Conservation (phyloP, 1,284 basidiomycete species). For the Sanghuangporus sanghuang region DNA sequence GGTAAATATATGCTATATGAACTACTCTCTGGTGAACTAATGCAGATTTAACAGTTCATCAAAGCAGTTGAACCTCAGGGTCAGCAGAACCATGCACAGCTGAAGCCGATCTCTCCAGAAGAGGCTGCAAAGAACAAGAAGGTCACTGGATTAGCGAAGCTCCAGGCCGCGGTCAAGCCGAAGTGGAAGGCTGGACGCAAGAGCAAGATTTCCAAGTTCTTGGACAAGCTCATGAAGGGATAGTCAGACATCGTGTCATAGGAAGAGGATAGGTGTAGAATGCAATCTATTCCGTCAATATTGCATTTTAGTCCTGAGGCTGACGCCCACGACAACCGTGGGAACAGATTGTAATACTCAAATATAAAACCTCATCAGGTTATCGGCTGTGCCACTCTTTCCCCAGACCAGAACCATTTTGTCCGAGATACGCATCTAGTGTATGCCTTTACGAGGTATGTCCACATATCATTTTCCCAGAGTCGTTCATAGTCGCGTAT, state of each 20-base stretch:
- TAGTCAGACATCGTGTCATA: background rate
- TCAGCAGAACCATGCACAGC: background rate
- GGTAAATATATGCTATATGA: background rate
- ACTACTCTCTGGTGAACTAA: background rate
- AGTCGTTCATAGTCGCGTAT: background rate
- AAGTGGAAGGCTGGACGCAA: background rate
- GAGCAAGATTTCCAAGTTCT: background rate
- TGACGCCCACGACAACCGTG: too few relatives aligned
- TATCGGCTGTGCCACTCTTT: too few relatives aligned
- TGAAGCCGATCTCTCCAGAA: background rate
- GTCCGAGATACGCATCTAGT: too few relatives aligned
- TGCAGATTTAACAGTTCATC: background rate
- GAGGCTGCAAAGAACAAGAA: background rate
- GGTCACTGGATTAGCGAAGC: background rate
- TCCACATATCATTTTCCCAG: background rate
- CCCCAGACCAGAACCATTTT: too few relatives aligned
- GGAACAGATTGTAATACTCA: too few relatives aligned
- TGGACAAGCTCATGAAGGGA: background rate
- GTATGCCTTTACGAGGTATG: background rate
- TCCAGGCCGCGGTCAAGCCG: background rate
- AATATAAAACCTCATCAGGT: too few relatives aligned
- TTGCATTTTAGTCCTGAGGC: too few relatives aligned
- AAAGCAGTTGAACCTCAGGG: background rate
- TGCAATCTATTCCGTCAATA: too few relatives aligned
- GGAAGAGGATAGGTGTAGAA: too few relatives aligned